A percentile compares a stretch with the other conserved stretches of the same genome.
Conservation (phyloP, 2,329 filamentous ascomycete species). For the Diaporthe destruens region DNA sequence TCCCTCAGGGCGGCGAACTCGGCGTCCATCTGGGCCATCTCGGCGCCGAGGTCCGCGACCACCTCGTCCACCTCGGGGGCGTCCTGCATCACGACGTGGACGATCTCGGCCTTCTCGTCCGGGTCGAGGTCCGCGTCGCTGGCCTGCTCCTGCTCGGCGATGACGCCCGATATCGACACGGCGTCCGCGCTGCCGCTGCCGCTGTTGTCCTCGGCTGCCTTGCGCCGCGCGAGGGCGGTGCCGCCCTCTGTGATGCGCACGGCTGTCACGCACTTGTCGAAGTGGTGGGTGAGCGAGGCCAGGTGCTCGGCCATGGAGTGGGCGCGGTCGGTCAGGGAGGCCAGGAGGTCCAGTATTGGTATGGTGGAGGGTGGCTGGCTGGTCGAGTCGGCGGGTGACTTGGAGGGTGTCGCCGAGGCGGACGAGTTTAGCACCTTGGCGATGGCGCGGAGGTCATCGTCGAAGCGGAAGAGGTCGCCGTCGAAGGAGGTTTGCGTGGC, state of each 20-base stretch:
- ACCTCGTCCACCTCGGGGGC: conserved; percentile 75
- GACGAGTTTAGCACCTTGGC: conserved; percentile 64
- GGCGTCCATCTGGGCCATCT: conserved; percentile 81
- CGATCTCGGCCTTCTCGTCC: conserved; percentile 86
- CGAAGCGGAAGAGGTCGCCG: conserved; percentile 79
- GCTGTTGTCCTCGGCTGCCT: conserved; percentile 73
- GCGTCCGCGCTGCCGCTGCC: conserved; percentile 55
- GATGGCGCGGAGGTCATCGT: conserved; percentile 77
- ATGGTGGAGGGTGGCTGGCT: conserved; percentile 46
- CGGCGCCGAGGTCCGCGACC: conserved; percentile 78
- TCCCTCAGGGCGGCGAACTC: conserved; percentile 73
- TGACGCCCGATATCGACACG: conserved; percentile 76
- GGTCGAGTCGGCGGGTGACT: conserved; percentile 52
- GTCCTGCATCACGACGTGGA: conserved; percentile 82
- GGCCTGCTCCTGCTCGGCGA: conserved; percentile 65
- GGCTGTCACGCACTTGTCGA: conserved; percentile 92
- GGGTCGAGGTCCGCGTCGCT: conserved; percentile 70
- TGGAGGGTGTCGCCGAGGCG: conserved; percentile 52
- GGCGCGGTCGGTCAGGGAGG: conserved; percentile 78
- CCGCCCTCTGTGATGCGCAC: conserved; percentile 75
- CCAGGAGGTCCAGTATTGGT: conserved; percentile 67
- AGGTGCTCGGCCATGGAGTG: conserved; percentile 86
- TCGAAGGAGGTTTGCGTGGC: conserved; percentile 80
- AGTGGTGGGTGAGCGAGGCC: conserved; percentile 85
- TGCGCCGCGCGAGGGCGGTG: conserved; percentile 60